Evolutionary conservation across 148 eudicot genomes (phyloP).

Genomic region (Nyssa sinensis): DNA sequence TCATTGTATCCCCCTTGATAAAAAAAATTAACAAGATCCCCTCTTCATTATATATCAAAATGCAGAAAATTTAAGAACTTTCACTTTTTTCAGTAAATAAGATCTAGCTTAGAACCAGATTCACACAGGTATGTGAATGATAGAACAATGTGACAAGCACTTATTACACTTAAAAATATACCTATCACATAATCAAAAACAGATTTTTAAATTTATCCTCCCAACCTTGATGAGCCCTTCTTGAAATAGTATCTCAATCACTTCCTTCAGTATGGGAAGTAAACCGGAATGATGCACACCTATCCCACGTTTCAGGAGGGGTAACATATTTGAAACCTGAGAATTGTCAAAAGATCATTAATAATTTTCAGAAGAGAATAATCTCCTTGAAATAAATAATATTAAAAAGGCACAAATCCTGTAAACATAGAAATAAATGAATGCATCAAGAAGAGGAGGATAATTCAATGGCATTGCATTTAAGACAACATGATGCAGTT

Average conservation of each 20-base stretch:
- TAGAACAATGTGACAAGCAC: neutral
- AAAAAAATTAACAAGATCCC: too few species aligned
- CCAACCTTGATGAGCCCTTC: slow-evolving; percentile 96
- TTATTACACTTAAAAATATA: neutral
- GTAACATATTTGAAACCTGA: slow-evolving; percentile 95
- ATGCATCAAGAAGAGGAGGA: neutral
- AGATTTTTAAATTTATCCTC: neutral
- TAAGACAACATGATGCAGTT: neutral
- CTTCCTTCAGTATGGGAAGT: slow-evolving; percentile 98
- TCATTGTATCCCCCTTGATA: neutral
- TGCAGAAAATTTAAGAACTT: neutral
- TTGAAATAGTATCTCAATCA: slow-evolving; percentile 92
- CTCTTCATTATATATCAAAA: neutral
- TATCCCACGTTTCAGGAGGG: slow-evolving; percentile 93
- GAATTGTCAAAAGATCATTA: slow-evolving; percentile 15
- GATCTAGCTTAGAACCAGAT: neutral
- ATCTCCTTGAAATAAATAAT: neutral
- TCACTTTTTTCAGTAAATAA: too few species aligned
- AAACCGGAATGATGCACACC: slow-evolving; percentile 99
- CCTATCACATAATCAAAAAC: slow-evolving; percentile 10
- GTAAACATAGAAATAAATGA: too few species aligned
- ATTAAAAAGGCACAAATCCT: neutral
- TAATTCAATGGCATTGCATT: neutral
- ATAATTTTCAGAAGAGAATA: neutral
- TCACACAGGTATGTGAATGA: neutral